Conservation (phyloP, 1,284 basidiomycete species). For the Cryptococcus jaspeensis region DNA sequence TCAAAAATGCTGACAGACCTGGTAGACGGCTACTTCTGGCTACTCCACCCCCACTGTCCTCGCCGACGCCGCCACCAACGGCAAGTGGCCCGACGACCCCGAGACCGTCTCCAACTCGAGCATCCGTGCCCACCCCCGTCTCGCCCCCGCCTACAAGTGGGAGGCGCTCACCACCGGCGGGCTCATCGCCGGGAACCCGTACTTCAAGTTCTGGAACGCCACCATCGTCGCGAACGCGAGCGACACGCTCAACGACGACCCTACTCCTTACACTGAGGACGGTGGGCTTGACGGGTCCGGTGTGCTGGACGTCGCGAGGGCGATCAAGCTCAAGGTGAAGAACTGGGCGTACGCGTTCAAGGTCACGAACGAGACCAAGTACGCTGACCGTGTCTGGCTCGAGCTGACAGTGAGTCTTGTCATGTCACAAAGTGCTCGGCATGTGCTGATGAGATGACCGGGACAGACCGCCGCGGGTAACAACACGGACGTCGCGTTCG, state of each 20-base stretch:
- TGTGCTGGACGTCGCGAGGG: slow-evolving; percentile 87
- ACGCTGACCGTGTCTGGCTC: slow-evolving; percentile 77
- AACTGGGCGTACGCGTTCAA: slow-evolving; percentile 88
- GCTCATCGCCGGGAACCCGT: slow-evolving; percentile 81
- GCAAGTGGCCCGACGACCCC: slow-evolving; percentile 73
- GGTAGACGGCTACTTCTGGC: slow-evolving; percentile 73
- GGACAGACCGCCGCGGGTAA: slow-evolving; percentile 41
- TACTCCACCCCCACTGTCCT: slow-evolving; percentile 73
- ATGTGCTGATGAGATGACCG: background rate
- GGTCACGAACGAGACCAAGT: slow-evolving; percentile 80
- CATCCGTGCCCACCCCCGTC: slow-evolving; percentile 74
- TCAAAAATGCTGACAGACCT: slow-evolving; percentile 7
- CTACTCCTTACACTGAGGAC: slow-evolving; percentile 73
- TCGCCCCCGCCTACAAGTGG: slow-evolving; percentile 93
- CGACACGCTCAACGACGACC: slow-evolving; percentile 60
- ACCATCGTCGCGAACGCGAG: slow-evolving; percentile 92
- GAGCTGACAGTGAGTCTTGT: slow-evolving; percentile 63
- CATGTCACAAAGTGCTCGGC: background rate
- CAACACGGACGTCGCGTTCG: slow-evolving; percentile 59
- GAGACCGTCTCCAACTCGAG: slow-evolving; percentile 64
- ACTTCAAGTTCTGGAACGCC: slow-evolving; percentile 83
- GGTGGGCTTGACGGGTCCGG: slow-evolving; percentile 69
- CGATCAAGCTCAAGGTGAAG: slow-evolving; percentile 87
- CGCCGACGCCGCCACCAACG: slow-evolving; percentile 55
- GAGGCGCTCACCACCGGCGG: slow-evolving; percentile 62